These are phyloP conservation scores for Mortierella antarctica DNA, from an alignment of 192 early-diverging fungal species.

Conservation along the genomic window DNA sequence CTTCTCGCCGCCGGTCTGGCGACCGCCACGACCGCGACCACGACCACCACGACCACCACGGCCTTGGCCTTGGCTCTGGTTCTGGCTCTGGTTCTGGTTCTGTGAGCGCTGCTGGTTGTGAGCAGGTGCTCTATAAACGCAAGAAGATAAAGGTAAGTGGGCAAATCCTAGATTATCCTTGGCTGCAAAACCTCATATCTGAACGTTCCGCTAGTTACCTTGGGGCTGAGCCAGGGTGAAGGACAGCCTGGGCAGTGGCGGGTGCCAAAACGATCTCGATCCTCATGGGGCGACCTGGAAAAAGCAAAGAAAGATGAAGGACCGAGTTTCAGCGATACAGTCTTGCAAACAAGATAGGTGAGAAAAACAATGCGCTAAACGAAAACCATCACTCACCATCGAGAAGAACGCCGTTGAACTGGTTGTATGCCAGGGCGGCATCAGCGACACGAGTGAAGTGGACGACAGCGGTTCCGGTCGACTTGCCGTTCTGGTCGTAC, in stretches of 20 bases:
- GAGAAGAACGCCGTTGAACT: slow-evolving; percentile 61
- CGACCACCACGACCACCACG: slow-evolving; percentile 51
- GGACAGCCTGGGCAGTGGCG: slow-evolving; percentile 41
- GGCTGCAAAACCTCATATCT: no score
- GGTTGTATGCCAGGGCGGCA: slow-evolving; percentile 58
- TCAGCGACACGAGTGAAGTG: slow-evolving; percentile 58
- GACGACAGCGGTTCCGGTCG: slow-evolving; percentile 59
- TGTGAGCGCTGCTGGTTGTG: slow-evolving; percentile 9
- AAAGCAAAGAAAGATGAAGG: slow-evolving; percentile 1
- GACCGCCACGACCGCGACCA: slow-evolving; percentile 52
- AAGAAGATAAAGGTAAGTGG: neutral
- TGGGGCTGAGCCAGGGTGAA: slow-evolving; percentile 31
- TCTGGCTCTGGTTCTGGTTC: slow-evolving; percentile 17
- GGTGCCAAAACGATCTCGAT: slow-evolving; percentile 62
- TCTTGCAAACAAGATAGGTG: neutral
- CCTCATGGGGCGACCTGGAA: slow-evolving; percentile 54
- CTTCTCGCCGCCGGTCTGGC: slow-evolving; percentile 37
- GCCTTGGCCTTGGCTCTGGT: slow-evolving; percentile 5
- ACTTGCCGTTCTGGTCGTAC: slow-evolving; percentile 64
- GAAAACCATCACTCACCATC: slow-evolving; percentile 44
- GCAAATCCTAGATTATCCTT: neutral
- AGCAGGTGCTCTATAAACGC: slow-evolving; percentile 23
- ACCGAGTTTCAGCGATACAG: neutral
- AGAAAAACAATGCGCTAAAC: neutral
- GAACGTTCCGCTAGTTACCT: slow-evolving; percentile 10